Percentiles rank a stretch among this genome's conserved stretches.
Evolutionary conservation across 306 rosid genomes (phyloP).

Genomic region (Cucumis sativus): DNA sequence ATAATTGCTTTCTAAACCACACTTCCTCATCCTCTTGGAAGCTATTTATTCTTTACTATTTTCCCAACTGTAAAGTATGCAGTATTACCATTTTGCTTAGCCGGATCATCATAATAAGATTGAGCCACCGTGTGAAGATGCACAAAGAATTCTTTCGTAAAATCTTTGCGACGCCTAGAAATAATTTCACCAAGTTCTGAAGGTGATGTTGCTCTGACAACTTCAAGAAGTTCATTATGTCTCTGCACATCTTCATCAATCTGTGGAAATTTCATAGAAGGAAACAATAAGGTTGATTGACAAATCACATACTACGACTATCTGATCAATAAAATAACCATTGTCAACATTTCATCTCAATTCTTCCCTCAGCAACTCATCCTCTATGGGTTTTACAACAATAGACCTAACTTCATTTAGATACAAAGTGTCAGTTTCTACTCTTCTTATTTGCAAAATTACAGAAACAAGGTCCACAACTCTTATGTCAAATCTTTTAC

Average conservation of each 20-base stretch:
- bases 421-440: not conserved
- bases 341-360: not conserved
- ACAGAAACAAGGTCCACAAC: not conserved
- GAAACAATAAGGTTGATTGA: not conserved
- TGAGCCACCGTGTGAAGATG: constrained; percentile 66
- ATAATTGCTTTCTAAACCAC: not conserved
- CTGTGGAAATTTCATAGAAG: constrained; percentile 20
- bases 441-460: not conserved
- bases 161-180: constrained; percentile 76
- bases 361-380: not conserved
- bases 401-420: not conserved
- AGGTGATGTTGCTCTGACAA: constrained; percentile 23
- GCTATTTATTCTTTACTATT: not conserved
- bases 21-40: not conserved
- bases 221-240: constrained; percentile 61
- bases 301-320: not conserved
- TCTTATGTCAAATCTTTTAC: not conserved
- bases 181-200: constrained; percentile 50
- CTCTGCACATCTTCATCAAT: constrained; percentile 86
- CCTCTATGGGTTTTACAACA: not conserved
- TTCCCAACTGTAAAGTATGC: not conserved
- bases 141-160: constrained; percentile 76
- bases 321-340: not conserved
- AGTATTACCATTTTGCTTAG: constrained; percentile 54
- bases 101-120: constrained; percentile 44